Percentiles rank a stretch among this genome's conserved stretches.
Conservation (phyloP, 192 early-diverging fungal genomes). For the Dimargaris verticillata region DNA sequence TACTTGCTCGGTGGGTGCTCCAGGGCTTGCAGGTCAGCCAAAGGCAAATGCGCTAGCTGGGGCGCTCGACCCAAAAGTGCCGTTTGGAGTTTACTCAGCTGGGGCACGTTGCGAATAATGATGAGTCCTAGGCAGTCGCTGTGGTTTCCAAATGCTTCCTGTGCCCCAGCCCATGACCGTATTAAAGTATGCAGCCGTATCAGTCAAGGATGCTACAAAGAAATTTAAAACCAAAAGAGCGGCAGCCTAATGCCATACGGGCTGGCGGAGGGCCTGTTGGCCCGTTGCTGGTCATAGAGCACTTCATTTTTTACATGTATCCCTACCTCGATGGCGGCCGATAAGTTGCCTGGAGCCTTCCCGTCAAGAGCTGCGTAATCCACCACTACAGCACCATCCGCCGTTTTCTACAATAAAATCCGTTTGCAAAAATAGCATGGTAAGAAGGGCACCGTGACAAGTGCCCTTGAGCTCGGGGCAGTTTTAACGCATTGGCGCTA, state of each 20-base stretch:
- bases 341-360: conserved; percentile 19
- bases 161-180: no score
- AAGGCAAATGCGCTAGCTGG: conserved; percentile 33
- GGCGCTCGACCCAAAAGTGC: conserved; percentile 34
- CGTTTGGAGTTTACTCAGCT: conserved; percentile 23
- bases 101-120: conserved; percentile 38
- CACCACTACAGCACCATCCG: conserved; percentile 23
- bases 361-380: conserved; percentile 31
- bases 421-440: no score
- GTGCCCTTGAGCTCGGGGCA: no score
- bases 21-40: conserved; percentile 24
- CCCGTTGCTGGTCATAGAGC: no score
- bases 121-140: conserved; percentile 34
- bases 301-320: no score
- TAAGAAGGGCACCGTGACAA: no score
- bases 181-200: no score
- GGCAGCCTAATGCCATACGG: no score
- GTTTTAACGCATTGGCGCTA: no score
- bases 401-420: not conserved
- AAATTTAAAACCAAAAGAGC: no score
- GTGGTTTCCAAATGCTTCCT: conserved; percentile 36
- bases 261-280: no score
- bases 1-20: conserved; percentile 36
- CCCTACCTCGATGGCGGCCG: conserved; percentile 22
- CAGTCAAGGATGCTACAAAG: no score